Percentiles rank a stretch among this genome's conserved stretches.
Conservation (phyloP, 352 stramenopile species). For the Aphanomyces cochlioides region DNA sequence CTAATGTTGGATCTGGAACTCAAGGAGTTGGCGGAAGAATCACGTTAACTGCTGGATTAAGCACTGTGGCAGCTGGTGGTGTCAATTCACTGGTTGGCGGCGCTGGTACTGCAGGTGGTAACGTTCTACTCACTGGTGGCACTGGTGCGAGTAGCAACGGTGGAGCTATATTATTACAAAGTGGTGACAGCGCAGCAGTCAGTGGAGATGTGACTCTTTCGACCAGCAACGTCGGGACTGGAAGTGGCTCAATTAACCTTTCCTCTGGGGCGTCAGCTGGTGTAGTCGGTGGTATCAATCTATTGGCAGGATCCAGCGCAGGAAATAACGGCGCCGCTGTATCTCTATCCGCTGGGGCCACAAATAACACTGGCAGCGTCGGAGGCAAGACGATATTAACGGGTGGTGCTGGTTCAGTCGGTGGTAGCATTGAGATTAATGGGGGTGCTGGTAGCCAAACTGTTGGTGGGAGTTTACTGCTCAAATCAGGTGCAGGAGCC, state of each 20-base stretch:
- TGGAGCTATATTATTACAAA: conserved; percentile 1
- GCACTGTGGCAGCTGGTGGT: conserved; percentile 31
- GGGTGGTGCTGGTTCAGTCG: conserved; percentile 9
- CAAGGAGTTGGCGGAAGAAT: conserved; percentile 1
- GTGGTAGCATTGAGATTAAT: background rate
- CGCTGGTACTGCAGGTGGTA: conserved; percentile 32
- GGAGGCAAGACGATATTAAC: conserved; percentile 12
- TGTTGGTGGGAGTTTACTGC: conserved; percentile 40
- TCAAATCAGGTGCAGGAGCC: background rate
- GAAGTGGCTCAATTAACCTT: conserved; percentile 3
- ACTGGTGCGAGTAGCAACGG: background rate
- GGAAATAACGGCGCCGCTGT: conserved; percentile 55
- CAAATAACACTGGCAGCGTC: conserved; percentile 34
- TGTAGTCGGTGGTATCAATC: background rate
- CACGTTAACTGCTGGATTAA: conserved; percentile 31
- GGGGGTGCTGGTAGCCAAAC: conserved; percentile 32
- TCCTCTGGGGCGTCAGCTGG: conserved; percentile 12
- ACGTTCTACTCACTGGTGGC: conserved; percentile 39
- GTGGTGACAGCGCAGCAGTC: conserved; percentile 1
- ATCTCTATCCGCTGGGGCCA: conserved; percentile 46
- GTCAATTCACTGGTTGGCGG: conserved; percentile 15
- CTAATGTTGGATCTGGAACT: background rate
- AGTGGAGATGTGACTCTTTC: conserved; percentile 11
- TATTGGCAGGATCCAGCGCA: conserved; percentile 9
- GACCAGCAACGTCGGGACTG: conserved; percentile 7